Evolutionary conservation across 768 basidiomycete genomes (phyloP), one percentile per base, ranked within the genome.

Genomic region (Psilocybe cubensis): DNA sequence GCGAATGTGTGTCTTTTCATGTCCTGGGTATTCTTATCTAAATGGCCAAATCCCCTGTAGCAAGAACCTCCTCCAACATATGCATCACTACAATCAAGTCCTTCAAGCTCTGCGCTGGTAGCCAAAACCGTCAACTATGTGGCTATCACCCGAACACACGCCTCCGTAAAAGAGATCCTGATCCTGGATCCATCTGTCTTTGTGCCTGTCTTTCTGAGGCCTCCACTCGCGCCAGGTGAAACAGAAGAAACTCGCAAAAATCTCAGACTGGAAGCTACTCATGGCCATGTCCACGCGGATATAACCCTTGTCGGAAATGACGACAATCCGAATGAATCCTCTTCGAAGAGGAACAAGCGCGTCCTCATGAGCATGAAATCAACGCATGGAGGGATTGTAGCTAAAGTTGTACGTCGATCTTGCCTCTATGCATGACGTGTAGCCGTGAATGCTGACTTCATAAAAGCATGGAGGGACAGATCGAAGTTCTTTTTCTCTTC

Each of bases 11-110:
- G 47, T 57, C 28, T n/a, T 10, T 1, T 23, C 23, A 25, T n/a
- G 42, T 33, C 44, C 29, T n/a, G 21, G 24, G 21, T 29, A 24
- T 9, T 10, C 48, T 18, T 18, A 41, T 23, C 41, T 56, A 3
- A 52, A 24, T 6, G 7, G 21, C 4, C 6, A 24, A 20, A 21
- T 29, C 54, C 5, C 10, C 14, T 38, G 35, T 52, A 67, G 63
- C 62, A 67, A 54, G 72, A 73, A 46, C 72, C 69, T 4, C 72
- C 70, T 0, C 72, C 72, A 11, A 70, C 72, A 20, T 73, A 73
- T 52, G 65, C 70, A n/a, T 71, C 70, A 18, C 33, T 72, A 2
- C 64, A 70, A 28, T 43, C 63, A n/a, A 38, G 35, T n/a, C 40
- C 54, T 9, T 53, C 58, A 2, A 52, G 38, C 18, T 20, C 60